Evolutionary conservation across 192 early-diverging fungal species (phyloP), one percentile per base, ranked within the genome.

Genomic region (Coemansia sp.): DNA sequence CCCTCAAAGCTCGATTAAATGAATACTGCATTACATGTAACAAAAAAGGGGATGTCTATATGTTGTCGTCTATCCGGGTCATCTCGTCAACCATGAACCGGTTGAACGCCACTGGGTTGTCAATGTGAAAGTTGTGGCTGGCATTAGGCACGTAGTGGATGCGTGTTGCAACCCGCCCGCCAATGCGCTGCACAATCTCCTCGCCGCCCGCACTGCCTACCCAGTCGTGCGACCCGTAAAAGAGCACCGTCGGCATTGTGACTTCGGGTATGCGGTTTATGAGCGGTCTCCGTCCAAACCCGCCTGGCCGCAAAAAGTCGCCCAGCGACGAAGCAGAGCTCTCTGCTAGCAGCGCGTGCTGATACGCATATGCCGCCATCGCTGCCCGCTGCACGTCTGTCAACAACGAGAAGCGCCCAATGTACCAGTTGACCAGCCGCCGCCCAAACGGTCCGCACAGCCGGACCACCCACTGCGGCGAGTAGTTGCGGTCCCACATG

Each of bases 61-160:
- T n/a, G n/a, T n/a, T n/a, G n/a, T 44, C 18, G 43, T 44, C 43
- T 2, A 8, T 12, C 9, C 43, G 11, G 19, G 43, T 41, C 82
- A 88, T 78, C 73, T 80, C 85, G 52, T 70, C 43, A 1, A 87
- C 53, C 21, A 93, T 60, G 0, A 70, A 75, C 26, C 80, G 58
- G 67, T 92, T 88, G 53, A 92, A 94, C 11, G 66, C 88, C 3
- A 58, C 66, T 19, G 91, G 88, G 63, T 95, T 94, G 65, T 94
- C 94, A 34, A 95, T 65, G 42, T 92, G 91, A 68, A 95, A 70
- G 53, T 95, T 92, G 77, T 95, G 92, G 14, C 91, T 92, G 33
- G 85, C 84, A 56, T 77, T 53, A 0, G 79, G 71, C 9, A 90
- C 72, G 40, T 53, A 74, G 63, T 41, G 80, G 60, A 34, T 85